Evolutionary conservation across 345 rosid genomes (phyloP).

Genomic region (Carallia pectinifolia): DNA sequence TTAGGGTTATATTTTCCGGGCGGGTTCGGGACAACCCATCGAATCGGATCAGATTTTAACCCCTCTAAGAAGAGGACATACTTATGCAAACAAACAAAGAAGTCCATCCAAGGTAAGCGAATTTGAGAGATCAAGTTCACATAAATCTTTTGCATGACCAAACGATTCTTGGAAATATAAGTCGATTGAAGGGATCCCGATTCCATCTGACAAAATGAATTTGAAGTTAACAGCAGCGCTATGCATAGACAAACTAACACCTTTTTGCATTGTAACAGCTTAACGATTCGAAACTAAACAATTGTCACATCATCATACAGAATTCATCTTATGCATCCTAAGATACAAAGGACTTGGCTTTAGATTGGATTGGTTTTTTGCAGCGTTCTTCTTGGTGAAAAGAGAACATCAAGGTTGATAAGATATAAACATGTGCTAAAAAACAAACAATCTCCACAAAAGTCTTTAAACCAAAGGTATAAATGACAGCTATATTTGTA

Average conservation of each 20-base stretch:
- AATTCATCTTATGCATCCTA: too few relatives aligned
- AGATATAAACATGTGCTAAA: neutral
- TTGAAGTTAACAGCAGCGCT: slow-evolving; percentile 30
- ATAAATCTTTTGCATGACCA: slow-evolving; percentile 36
- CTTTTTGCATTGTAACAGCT: slow-evolving; percentile 36
- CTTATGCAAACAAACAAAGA: slow-evolving; percentile 46
- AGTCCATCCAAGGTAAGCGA: slow-evolving; percentile 56
- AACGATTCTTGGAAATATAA: slow-evolving; percentile 37
- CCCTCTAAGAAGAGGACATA: slow-evolving; percentile 14
- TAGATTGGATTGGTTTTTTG: too few relatives aligned
- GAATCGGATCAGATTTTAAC: too few relatives aligned
- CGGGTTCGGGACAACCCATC: too few relatives aligned
- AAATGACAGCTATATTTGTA: neutral
- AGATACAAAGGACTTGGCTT: too few relatives aligned
- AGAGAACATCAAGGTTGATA: too few relatives aligned
- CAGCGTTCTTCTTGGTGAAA: too few relatives aligned
- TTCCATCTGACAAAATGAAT: slow-evolving; percentile 37
- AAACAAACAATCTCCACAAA: neutral
- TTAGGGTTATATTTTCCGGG: too few relatives aligned
- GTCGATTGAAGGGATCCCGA: slow-evolving; percentile 42
- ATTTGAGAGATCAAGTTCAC: slow-evolving; percentile 52
- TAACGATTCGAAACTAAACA: too few relatives aligned
- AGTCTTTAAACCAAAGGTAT: too few relatives aligned
- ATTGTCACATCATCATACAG: too few relatives aligned
- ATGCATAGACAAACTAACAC: slow-evolving; percentile 42